Evolutionary conservation across 2,329 filamentous ascomycete genomes (phyloP).

Genomic region (Cytospora paraplurivora): DNA sequence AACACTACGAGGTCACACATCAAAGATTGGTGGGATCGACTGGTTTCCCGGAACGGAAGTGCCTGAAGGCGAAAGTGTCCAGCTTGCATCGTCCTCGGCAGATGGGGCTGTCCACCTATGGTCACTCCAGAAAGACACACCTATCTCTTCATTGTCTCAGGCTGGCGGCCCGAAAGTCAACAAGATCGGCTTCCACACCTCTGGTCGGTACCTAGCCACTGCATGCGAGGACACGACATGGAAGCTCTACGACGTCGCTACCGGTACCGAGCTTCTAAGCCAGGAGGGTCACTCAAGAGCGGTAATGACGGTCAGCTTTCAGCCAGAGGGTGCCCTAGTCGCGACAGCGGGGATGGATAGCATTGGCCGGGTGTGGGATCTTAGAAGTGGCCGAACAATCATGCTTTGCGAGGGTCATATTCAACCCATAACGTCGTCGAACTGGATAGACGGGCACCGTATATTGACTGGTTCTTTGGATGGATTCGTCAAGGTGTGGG

Average conservation of each 20-base stretch:
- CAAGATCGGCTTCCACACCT: slow-evolving; percentile 91
- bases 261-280: slow-evolving; percentile 77
- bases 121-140: slow-evolving; percentile 85
- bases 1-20: slow-evolving; percentile 80
- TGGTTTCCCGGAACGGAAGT: slow-evolving; percentile 87
- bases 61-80: slow-evolving; percentile 68
- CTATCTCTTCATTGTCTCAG: slow-evolving; percentile 48
- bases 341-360: slow-evolving; percentile 94
- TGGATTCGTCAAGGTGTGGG: slow-evolving; percentile 98
- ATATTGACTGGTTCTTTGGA: slow-evolving; percentile 91
- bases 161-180: slow-evolving; percentile 69
- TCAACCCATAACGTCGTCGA: slow-evolving; percentile 87
- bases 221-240: slow-evolving; percentile 96
- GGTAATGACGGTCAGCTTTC: slow-evolving; percentile 89
- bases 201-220: slow-evolving; percentile 84
- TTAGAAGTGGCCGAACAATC: slow-evolving; percentile 87
- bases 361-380: slow-evolving; percentile 93
- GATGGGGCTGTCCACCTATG: slow-evolving; percentile 88
- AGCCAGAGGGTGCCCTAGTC: slow-evolving; percentile 84
- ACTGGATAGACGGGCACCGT: slow-evolving; percentile 94
- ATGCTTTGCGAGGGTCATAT: slow-evolving; percentile 96
- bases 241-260: slow-evolving; percentile 93
- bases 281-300: slow-evolving; percentile 96
- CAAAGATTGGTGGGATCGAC: slow-evolving; percentile 84
- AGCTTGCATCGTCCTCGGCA: slow-evolving; percentile 87